Base-by-base conservation (phyloP, 169 alveolate species). In the Eimeria sp. region DNA sequence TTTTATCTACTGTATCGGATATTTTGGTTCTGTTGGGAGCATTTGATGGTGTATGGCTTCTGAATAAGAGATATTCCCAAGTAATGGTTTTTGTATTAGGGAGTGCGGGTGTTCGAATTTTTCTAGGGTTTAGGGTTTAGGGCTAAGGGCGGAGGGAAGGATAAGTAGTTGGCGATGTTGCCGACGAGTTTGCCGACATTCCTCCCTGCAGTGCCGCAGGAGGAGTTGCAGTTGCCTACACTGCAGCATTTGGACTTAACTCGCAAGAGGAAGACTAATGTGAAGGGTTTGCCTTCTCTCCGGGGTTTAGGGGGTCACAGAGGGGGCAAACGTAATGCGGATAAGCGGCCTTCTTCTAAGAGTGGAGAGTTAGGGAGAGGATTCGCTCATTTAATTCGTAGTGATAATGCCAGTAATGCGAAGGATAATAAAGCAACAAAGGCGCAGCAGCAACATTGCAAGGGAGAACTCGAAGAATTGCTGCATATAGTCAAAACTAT, bases 161-260 rank as follows among this genome's bases (percentile, higher is more conserved):
- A 34, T n/a, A 2, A 2, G 40, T 34, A 34, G 40, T 34, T 34
- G 47, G 47, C 7, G 49, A 51, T 82, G 90, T 45, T 82, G 34
- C 90, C 90, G 22, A 18, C 72, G 63, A 7, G 54, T 49, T 25
- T 82, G 65, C 90, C 90, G 18, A 40, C 58, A 13, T 3, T 82
- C 10, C 13, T 82, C 22, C 90, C 90, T 6, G 9, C 90, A 7
- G 30, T 82, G 7, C 90, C 90, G 10, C 90, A 82, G 27, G 90
- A 82, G 20, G 90, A 82, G 45, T 49, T 82, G 47, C 90, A 82
- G 47, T 49, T 82, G 73, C 90, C 90, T 22, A 49, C 90, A 4
- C 73, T 82, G 90, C 90, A 47, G 43, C n/a, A 47, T 45, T 49
- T 82, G 20, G 90, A 82, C 5, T 6, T 63, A 72, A 47, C 20